These are phyloP conservation scores for Microcyclospora tardicrescens DNA, from an alignment of 2,329 filamentous ascomycete genomes.

Conservation along the genomic window DNA sequence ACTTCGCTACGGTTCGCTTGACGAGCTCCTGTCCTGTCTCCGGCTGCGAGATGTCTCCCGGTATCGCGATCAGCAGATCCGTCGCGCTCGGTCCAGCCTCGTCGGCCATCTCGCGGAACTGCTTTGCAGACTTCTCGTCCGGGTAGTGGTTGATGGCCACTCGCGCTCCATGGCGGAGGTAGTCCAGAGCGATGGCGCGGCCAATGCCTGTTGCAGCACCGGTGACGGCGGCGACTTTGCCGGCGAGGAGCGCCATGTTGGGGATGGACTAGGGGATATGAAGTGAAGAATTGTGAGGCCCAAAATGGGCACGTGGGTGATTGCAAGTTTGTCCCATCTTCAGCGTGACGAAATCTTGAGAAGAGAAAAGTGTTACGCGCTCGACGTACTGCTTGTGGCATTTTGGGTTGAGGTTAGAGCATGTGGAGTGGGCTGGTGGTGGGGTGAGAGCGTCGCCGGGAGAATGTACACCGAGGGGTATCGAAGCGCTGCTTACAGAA, in stretches of 20 bases:
- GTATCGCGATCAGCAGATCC: constrained; percentile 45
- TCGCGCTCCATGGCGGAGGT: constrained; percentile 61
- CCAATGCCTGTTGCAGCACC: constrained; percentile 80
- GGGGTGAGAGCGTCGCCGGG: no score
- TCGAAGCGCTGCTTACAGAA: no score
- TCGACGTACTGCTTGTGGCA: no score
- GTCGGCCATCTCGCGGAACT: constrained; percentile 36
- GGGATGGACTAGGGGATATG: not conserved
- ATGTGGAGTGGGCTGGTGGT: no score
- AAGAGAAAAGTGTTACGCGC: no score
- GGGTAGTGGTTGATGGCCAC: constrained; percentile 73
- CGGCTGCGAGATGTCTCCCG: constrained; percentile 66
- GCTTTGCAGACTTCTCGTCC: constrained; percentile 33
- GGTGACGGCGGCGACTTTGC: constrained; percentile 75
- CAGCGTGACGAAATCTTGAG: no score
- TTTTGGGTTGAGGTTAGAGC: no score
- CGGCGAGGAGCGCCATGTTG: constrained; percentile 39
- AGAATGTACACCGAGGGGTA: no score
- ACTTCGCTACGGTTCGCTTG: constrained; percentile 47
- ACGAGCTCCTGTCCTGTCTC: constrained; percentile 60
- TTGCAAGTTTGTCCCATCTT: no score
- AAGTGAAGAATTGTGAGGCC: not conserved
- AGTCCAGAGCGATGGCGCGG: constrained; percentile 69
- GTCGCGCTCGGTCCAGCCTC: constrained; percentile 25
- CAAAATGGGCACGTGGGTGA: no score